A percentile compares a stretch with the other conserved stretches of the same genome.
phyloP scores from a whole-genome alignment of 2,329 filamentous ascomycete genomes.

The Fusarium sp. region DNA sequence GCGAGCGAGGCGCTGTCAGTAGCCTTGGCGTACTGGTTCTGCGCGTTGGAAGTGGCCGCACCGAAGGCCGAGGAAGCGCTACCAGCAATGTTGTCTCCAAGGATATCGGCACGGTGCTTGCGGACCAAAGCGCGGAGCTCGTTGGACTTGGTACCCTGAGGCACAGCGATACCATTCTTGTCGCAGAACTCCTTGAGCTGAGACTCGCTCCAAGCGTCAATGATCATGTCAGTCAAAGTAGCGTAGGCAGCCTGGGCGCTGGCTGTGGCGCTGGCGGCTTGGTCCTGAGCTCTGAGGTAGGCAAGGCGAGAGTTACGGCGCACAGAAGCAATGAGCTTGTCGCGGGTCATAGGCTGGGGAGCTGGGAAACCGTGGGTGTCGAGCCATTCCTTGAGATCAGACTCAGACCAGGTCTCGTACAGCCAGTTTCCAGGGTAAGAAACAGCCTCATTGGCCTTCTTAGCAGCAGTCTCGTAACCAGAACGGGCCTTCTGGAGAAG shows the following conservation, averaged over 20 bases:
- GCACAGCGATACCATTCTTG: slow-evolving; percentile 86
- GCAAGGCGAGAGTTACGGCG: slow-evolving; percentile 90
- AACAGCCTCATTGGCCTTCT: slow-evolving; percentile 78
- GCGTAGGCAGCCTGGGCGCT: slow-evolving; percentile 77
- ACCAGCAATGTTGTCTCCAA: slow-evolving; percentile 71
- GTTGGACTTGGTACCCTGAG: slow-evolving; percentile 90
- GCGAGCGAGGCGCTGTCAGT: slow-evolving; percentile 74
- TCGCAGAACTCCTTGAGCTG: slow-evolving; percentile 93
- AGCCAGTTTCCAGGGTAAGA: slow-evolving; percentile 97
- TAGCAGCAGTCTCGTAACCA: slow-evolving; percentile 82
- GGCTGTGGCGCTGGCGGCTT: slow-evolving; percentile 68
- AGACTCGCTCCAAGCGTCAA: slow-evolving; percentile 89
- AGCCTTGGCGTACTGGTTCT: slow-evolving; percentile 80
- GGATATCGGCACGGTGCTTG: slow-evolving; percentile 81
- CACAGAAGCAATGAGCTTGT: slow-evolving; percentile 88
- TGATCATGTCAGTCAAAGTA: slow-evolving; percentile 82
- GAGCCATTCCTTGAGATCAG: slow-evolving; percentile 92
- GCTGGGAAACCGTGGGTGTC: slow-evolving; percentile 87
- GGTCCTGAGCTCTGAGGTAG: slow-evolving; percentile 72
- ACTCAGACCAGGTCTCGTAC: slow-evolving; percentile 90
- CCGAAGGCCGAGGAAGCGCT: slow-evolving; percentile 71
- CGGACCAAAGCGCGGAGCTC: slow-evolving; percentile 90
- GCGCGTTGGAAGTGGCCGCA: slow-evolving; percentile 78
- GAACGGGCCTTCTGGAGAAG: slow-evolving; percentile 81
- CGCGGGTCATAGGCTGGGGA: slow-evolving; percentile 85